Conservation (phyloP, 192 early-diverging fungal genomes). For the Pilaira anomala region DNA sequence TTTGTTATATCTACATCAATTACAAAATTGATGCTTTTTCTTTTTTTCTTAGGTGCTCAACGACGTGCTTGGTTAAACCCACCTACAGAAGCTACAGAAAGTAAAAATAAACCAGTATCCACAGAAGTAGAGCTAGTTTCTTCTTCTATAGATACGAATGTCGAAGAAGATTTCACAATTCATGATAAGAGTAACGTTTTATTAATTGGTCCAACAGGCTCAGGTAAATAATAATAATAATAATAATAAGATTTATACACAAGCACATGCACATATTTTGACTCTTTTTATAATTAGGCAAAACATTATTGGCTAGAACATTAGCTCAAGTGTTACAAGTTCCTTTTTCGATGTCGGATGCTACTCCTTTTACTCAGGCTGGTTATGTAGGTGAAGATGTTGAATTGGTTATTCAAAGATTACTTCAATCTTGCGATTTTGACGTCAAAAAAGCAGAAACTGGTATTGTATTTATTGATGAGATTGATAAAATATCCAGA, state of each 20-base stretch:
- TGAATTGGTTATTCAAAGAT: constrained; percentile 77
- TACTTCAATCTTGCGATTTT: constrained; percentile 86
- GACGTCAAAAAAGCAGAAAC: constrained; percentile 81
- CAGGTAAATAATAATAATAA: constrained; percentile 40
- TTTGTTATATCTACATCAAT: too few relatives aligned
- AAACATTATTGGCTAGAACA: constrained; percentile 81
- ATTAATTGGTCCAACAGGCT: constrained; percentile 82
- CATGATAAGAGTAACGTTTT: constrained; percentile 92
- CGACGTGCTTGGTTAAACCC: constrained; percentile 32
- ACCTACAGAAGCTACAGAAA: constrained; percentile 20
- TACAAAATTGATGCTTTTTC: neutral
- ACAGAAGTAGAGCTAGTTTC: neutral
- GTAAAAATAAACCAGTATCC: neutral
- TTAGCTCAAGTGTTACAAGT: constrained; percentile 80
- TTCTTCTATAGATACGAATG: neutral
- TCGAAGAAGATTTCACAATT: constrained; percentile 39
- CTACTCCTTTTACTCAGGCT: constrained; percentile 87
- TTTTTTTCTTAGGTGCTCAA: constrained; percentile 3
- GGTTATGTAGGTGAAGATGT: constrained; percentile 94
- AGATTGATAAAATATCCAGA: constrained; percentile 89
- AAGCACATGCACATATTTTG: neutral
- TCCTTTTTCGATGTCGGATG: constrained; percentile 87
- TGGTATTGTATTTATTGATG: constrained; percentile 90
- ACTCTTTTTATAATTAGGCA: constrained; percentile 34
- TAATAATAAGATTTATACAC: neutral